Conservation (phyloP, 2,329 filamentous ascomycete genomes). For the Endocalyx cinctus region DNA sequence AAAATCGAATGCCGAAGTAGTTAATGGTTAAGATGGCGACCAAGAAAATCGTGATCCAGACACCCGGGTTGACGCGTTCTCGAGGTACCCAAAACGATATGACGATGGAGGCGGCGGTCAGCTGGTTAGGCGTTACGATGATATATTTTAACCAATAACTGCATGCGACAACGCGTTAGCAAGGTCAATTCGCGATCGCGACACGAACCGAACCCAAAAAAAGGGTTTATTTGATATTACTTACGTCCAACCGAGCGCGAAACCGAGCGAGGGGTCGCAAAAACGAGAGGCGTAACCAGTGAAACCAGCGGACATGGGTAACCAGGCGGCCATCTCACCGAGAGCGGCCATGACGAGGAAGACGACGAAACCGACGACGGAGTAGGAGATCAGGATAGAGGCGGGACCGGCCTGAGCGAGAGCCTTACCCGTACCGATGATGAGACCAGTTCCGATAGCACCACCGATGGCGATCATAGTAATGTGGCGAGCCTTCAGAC, state of each 20-base stretch:
- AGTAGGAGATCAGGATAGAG: conserved; percentile 68
- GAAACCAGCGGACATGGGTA: conserved; percentile 74
- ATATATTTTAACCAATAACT: conserved; percentile 73
- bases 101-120: conserved; percentile 75
- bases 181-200: not conserved
- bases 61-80: conserved; percentile 67
- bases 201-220: not conserved
- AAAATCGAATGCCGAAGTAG: conserved; percentile 65
- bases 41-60: conserved; percentile 72
- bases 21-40: conserved; percentile 61
- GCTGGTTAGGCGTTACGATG: conserved; percentile 78
- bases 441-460: conserved; percentile 69
- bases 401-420: conserved; percentile 54
- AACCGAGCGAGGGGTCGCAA: conserved; percentile 75
- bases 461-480: conserved; percentile 67
- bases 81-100: conserved; percentile 71
- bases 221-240: conserved; percentile 17
- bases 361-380: conserved; percentile 65
- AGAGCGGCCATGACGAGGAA: conserved; percentile 78
- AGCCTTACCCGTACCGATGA: conserved; percentile 61
- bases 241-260: conserved; percentile 69
- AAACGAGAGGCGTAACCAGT: conserved; percentile 77
- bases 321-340: conserved; percentile 80
- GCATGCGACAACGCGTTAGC: not conserved
- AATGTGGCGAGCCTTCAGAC: conserved; percentile 51